These are phyloP conservation scores for Knufia fluminis DNA, from an alignment of 2,329 filamentous ascomycete genomes.

Conservation along the genomic window DNA sequence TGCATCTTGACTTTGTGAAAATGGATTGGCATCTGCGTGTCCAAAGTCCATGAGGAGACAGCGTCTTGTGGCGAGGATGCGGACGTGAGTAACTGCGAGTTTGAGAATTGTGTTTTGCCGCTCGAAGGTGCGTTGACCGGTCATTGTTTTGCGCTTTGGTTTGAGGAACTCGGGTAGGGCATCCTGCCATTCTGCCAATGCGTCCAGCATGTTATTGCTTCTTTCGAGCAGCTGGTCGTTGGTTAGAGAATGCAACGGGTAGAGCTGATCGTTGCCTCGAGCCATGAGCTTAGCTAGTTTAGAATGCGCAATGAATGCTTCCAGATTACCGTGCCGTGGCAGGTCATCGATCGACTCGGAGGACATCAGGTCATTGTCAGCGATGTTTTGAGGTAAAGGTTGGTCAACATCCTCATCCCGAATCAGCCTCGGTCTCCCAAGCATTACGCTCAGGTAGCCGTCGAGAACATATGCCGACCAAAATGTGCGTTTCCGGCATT, in stretches of 20 bases:
- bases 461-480: constrained; percentile 56
- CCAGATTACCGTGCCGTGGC: constrained; percentile 23
- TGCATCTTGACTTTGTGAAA: constrained; percentile 10
- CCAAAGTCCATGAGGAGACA: constrained; percentile 22
- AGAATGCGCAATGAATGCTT: constrained; percentile 21
- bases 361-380: constrained; percentile 48
- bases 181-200: constrained; percentile 20
- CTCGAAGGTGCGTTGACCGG: constrained; percentile 22
- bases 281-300: constrained; percentile 24
- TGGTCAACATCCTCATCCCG: constrained; percentile 58
- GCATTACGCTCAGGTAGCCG: constrained; percentile 54
- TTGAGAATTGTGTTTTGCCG: constrained; percentile 24
- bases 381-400: constrained; percentile 45
- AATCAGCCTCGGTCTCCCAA: constrained; percentile 51
- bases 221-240: constrained; percentile 20
- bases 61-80: constrained; percentile 23
- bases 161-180: constrained; percentile 24
- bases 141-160: constrained; percentile 22
- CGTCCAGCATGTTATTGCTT: constrained; percentile 18
- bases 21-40: constrained; percentile 8
- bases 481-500: constrained; percentile 51
- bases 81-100: constrained; percentile 24
- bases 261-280: constrained; percentile 22
- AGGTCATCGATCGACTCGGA: constrained; percentile 29
- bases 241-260: constrained; percentile 20